Evolutionary conservation across 441 rosid genomes (phyloP).

Genomic region (Oxalis stricta): DNA sequence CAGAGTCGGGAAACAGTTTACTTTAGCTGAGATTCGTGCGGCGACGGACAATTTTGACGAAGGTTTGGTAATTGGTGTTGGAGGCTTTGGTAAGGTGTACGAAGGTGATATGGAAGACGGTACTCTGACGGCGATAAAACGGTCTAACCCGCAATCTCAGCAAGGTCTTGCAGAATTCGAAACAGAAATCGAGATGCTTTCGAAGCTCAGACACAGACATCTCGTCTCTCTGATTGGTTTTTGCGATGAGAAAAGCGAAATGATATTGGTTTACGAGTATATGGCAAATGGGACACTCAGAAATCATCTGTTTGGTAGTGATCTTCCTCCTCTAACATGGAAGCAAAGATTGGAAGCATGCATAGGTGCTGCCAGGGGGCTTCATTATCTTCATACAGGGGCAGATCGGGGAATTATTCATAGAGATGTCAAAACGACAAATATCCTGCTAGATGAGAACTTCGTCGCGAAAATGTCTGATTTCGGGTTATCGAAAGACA

Average conservation of each 20-base stretch:
- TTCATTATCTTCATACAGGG: conserved; percentile 89
- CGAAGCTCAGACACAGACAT: conserved; percentile 77
- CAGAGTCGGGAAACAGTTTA: conserved; percentile 47
- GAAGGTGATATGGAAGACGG: conserved; percentile 74
- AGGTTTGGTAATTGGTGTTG: conserved; percentile 60
- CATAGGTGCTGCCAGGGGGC: conserved; percentile 72
- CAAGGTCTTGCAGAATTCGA: conserved; percentile 82
- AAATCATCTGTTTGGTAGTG: conserved; percentile 67
- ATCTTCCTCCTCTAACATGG: conserved; percentile 61
- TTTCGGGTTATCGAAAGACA: conserved; percentile 67
- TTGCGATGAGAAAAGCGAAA: conserved; percentile 72
- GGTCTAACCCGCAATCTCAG: conserved; percentile 78
- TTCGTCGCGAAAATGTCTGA: conserved; percentile 83
- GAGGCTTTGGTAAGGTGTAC: conserved; percentile 84
- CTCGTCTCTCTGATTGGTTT: conserved; percentile 77
- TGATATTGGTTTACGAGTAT: conserved; percentile 86
- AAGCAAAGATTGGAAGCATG: conserved; percentile 68
- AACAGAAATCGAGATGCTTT: conserved; percentile 84
- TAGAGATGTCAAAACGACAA: conserved; percentile 80
- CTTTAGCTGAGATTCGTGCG: conserved; percentile 52
- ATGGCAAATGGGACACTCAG: conserved; percentile 80
- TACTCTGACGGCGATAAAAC: conserved; percentile 54
- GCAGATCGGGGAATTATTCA: conserved; percentile 77
- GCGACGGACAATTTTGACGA: conserved; percentile 75
- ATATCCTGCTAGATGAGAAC: conserved; percentile 61